Evolutionary conservation across 169 alveolate genomes (phyloP), one percentile per base, ranked within the genome.

Genomic region (Plasmodium berghei): DNA sequence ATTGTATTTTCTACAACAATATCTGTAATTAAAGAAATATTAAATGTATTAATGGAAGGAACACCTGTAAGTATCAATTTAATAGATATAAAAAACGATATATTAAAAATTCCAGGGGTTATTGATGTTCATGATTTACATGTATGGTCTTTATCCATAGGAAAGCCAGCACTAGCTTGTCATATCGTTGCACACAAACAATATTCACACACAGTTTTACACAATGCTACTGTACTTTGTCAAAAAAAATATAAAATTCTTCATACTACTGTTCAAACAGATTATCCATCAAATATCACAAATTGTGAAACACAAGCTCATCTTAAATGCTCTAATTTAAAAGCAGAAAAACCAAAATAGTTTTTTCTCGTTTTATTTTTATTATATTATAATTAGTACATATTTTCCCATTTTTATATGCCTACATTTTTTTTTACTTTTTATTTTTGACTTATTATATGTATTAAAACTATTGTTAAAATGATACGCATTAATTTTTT

Each of bases 11-110:
- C 95, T 64, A 97, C 99, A 34, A 97, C 99, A 18, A 75, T 97
- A 24, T 96, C 97, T 18, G 96, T 97, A 40, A 87, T 97, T 59
- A 95, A 94, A 74, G 99, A 98, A 88, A 97, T 98, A 34, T 80
- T 97, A 22, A 95, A 91, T 80, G 98, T 98, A 18, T 90, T 98
- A 49, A 97, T 98, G 99, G 99, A 98, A 91, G 99, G 98, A 12
- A 87, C 98, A 28, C 99, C 99, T 10, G 73, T 83, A 9, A 95
- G 96, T 58, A 75, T 96, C 56, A 97, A 97, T 88, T 92, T 95
- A 18, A 96, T 94, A 5, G 94, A 94, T 56, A 87, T 98, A 42
- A 94, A 93, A 73, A 93, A 95, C 55, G 97, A 95, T 66, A 73
- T 97, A 69, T 69, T 85, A 66, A 88, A 88, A 3, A 90, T 98